Evolutionary conservation across 192 early-diverging fungal species (phyloP), one percentile per base, ranked within the genome.

Genomic region (Linnemannia exigua): DNA sequence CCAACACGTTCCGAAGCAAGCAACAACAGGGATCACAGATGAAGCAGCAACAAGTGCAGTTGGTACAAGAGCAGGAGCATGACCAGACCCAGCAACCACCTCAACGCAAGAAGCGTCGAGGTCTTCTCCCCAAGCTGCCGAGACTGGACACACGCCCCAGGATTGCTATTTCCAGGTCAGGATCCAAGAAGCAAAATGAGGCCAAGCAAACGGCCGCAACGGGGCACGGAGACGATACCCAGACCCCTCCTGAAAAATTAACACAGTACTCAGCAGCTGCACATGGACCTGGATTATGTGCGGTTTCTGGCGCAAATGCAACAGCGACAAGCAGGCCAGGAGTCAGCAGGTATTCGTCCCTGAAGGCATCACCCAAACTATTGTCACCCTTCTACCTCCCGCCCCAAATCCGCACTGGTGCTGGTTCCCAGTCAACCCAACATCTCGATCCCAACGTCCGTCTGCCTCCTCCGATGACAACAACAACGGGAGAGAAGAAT

Each of bases 331-430:
- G 17, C 19, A 46, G 28, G 28, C 14, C 28, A 63, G 28, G 28
- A 63, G 28, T 8, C 28, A 31, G 14, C 28, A 63, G 28, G 28
- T 63, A n/a, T 31, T 63, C 70, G 16, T n/a, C 36, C 14, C 20
- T 7, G 37, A 58, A n/a, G 19, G 36, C 72, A 12, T 25, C 72
- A 6, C 22, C 67, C 16, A 63, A 38, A 31, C 33, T 83, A 0
- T 22, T 83, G 2, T 77, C 81, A 0, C 81, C 81, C 0, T 77
- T 83, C 51, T 72, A 77, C 52, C 75, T 83, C 63, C 66, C 81
- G 38, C 41, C 11, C 11, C 75, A 28, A n/a, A 28, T 44, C 38
- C 75, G 41, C 35, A 38, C 70, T 33, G 48, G 38, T 7, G 22
- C 58, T 35, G 22, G 48, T 69, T 51, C 72, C 33, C 54, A 46